A percentile compares a stretch with the other conserved stretches of the same genome.
Conservation (phyloP, 2,329 filamentous ascomycete species). For the Emmonsia crescens region DNA sequence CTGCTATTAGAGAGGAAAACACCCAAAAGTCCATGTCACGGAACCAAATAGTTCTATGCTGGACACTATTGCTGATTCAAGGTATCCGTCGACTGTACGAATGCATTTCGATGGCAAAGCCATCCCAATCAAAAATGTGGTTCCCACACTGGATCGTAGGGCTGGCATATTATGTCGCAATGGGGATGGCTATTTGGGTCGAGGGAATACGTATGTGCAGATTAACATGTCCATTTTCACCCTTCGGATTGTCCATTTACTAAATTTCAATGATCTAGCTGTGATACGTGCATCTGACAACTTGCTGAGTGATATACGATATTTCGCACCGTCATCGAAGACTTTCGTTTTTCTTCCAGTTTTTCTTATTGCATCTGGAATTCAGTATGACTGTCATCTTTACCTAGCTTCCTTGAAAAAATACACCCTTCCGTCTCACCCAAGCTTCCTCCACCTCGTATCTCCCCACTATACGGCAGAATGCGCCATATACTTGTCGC, state of each 20-base stretch:
- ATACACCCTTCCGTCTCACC: conserved; percentile 68
- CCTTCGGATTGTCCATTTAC: conserved; percentile 3
- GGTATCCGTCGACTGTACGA: conserved; percentile 67
- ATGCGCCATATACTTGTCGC: conserved; percentile 68
- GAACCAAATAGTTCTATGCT: conserved; percentile 54
- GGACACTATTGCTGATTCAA: conserved; percentile 65
- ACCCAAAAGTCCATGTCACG: conserved; percentile 43
- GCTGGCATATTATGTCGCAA: conserved; percentile 61
- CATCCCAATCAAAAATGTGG: conserved; percentile 71
- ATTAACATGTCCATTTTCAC: conserved; percentile 7
- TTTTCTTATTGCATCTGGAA: conserved; percentile 58
- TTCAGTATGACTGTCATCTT: conserved; percentile 65
- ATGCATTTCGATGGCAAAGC: conserved; percentile 52
- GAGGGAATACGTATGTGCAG: conserved; percentile 57
- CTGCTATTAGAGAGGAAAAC: conserved; percentile 28
- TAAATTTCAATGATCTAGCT: conserved; percentile 5
- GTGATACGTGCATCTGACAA: conserved; percentile 8
- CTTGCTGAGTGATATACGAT: conserved; percentile 21
- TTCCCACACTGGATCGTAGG: conserved; percentile 73
- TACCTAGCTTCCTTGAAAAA: conserved; percentile 62
- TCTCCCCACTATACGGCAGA: conserved; percentile 91
- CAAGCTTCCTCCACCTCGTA: conserved; percentile 60
- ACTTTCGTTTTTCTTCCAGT: conserved; percentile 47
- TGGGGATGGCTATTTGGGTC: conserved; percentile 70
- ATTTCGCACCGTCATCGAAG: conserved; percentile 38